Conservation (phyloP, 2,329 filamentous ascomycete species). For the Cladosporium halotolerans region DNA sequence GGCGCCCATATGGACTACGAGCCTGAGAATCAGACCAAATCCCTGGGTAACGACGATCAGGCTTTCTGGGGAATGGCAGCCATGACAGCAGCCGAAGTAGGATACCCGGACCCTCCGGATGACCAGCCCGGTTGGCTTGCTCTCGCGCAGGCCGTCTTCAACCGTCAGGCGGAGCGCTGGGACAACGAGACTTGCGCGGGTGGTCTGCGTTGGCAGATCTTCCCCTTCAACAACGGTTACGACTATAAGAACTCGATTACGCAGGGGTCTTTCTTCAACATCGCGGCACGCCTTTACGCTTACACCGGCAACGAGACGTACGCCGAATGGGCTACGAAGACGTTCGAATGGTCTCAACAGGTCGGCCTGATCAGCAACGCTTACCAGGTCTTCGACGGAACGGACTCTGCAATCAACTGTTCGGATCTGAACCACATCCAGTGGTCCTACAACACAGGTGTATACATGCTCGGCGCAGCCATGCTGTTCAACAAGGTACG, state of each 20-base stretch:
- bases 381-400: constrained; percentile 43
- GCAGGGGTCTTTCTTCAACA: constrained; percentile 47
- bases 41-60: constrained; percentile 49
- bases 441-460: constrained; percentile 41
- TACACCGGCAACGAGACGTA: constrained; percentile 49
- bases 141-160: constrained; percentile 39
- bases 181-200: constrained; percentile 33
- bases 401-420: constrained; percentile 41
- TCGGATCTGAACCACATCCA: constrained; percentile 40
- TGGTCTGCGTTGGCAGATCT: constrained; percentile 35
- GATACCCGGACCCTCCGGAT: constrained; percentile 37
- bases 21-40: constrained; percentile 39
- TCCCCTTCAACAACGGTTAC: constrained; percentile 45
- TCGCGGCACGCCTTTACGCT: constrained; percentile 37
- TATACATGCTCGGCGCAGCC: constrained; percentile 43
- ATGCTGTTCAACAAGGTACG: constrained; percentile 39
- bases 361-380: constrained; percentile 53
- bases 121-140: constrained; percentile 39
- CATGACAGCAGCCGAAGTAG: constrained; percentile 49
- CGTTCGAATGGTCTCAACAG: constrained; percentile 32
- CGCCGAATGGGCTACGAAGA: constrained; percentile 53
- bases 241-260: constrained; percentile 46
- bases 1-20: constrained; percentile 55
- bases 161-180: constrained; percentile 33
- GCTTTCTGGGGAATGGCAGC: constrained; percentile 53